A percentile compares a stretch with the other conserved stretches of the same genome.
These are phyloP conservation scores for Fonsecaea multimorphosa DNA, from an alignment of 2,329 filamentous ascomycete species.

Conservation along the genomic window DNA sequence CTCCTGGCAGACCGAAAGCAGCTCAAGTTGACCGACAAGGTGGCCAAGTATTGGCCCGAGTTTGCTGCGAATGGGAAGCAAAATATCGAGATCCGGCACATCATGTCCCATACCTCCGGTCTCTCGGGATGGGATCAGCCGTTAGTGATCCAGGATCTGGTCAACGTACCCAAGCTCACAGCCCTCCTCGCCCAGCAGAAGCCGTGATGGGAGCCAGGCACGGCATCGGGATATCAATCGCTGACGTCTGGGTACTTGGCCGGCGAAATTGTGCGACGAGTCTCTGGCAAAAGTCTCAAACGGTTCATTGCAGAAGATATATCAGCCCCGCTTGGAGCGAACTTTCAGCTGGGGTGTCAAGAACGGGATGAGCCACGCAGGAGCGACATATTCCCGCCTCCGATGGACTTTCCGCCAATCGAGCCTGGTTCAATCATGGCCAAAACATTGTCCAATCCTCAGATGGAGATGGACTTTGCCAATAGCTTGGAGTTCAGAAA, in stretches of 20 bases:
- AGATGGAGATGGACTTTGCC: slow-evolving; percentile 14
- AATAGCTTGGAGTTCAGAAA: slow-evolving; percentile 12
- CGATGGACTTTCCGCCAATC: slow-evolving; percentile 7
- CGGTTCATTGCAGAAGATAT: slow-evolving; percentile 36
- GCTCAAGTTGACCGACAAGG: slow-evolving; percentile 40
- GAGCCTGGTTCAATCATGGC: slow-evolving; percentile 17
- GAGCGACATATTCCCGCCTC: not conserved
- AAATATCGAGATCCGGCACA: slow-evolving; percentile 39
- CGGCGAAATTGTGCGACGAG: slow-evolving; percentile 31
- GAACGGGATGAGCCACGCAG: slow-evolving; percentile 34
- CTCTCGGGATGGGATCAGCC: slow-evolving; percentile 44
- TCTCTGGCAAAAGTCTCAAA: slow-evolving; percentile 28
- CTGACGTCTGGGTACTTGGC: slow-evolving; percentile 41
- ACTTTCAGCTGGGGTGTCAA: slow-evolving; percentile 34
- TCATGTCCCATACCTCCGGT: slow-evolving; percentile 30
- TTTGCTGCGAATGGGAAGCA: slow-evolving; percentile 44
- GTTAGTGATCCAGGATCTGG: slow-evolving; percentile 44
- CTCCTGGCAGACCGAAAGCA: slow-evolving; percentile 41
- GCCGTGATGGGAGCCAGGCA: slow-evolving; percentile 54
- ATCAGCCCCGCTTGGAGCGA: slow-evolving; percentile 30
- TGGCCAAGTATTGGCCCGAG: slow-evolving; percentile 46
- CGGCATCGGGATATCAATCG: slow-evolving; percentile 51
- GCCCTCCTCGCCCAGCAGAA: slow-evolving; percentile 47
- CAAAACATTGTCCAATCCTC: slow-evolving; percentile 23
- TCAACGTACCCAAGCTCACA: slow-evolving; percentile 42